Conservation (phyloP, 2,329 filamentous ascomycete genomes). For the Raffaelea ambrosiae region DNA sequence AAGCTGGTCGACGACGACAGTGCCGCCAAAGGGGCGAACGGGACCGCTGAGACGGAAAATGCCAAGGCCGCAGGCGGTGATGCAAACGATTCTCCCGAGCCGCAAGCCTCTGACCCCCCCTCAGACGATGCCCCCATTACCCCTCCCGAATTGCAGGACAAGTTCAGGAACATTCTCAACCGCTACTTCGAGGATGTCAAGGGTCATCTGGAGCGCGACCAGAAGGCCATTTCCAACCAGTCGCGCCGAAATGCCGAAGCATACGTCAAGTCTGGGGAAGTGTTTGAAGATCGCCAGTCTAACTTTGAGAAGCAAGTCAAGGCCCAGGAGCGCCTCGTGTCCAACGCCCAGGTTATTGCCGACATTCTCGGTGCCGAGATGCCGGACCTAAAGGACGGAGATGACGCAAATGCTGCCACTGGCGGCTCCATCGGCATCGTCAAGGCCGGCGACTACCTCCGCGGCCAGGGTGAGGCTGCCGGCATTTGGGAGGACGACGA, state of each 20-base stretch:
- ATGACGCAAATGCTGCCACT: conserved; percentile 54
- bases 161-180: conserved; percentile 76
- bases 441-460: conserved; percentile 87
- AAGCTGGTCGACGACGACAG: conserved; percentile 80
- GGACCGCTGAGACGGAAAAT: not conserved
- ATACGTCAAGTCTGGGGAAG: conserved; percentile 96
- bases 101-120: conserved; percentile 33
- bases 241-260: conserved; percentile 93
- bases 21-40: conserved; percentile 33
- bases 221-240: conserved; percentile 79
- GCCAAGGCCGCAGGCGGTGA: not conserved
- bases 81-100: conserved; percentile 7
- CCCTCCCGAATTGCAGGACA: conserved; percentile 67
- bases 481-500: conserved; percentile 99
- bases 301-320: conserved; percentile 95
- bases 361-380: conserved; percentile 85
- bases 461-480: conserved; percentile 79
- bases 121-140: conserved; percentile 53
- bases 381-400: conserved; percentile 83
- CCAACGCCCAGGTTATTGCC: conserved; percentile 85
- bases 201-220: conserved; percentile 77
- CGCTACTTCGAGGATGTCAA: conserved; percentile 94
- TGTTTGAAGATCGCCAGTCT: conserved; percentile 93
- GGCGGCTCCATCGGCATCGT: conserved; percentile 84
- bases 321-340: conserved; percentile 78